phyloP scores from a whole-genome alignment of 805 yeast species.

The Wickerhamiella parazyma region DNA sequence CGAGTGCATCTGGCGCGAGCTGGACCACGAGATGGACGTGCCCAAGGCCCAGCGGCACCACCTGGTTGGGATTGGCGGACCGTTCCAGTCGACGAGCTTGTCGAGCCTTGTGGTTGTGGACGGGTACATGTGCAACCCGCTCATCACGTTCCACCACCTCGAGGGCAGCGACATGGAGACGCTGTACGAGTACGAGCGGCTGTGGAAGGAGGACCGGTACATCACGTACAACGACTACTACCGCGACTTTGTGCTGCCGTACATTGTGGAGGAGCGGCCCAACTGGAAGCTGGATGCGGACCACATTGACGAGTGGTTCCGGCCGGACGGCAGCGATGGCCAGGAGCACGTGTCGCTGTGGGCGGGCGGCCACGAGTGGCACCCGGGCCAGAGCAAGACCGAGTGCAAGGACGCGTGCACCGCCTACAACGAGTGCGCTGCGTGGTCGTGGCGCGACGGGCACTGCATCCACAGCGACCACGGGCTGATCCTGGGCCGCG shows the following conservation, averaged over 20 bases:
- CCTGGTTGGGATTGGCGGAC: constrained; percentile 13
- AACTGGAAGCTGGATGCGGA: constrained; percentile 19
- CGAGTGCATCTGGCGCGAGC: constrained; percentile 16
- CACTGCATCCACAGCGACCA: constrained; percentile 12
- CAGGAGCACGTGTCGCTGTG: background rate
- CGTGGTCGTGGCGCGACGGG: constrained; percentile 12
- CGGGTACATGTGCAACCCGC: constrained; percentile 23
- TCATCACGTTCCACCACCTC: constrained; percentile 25
- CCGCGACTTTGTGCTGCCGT: constrained; percentile 24
- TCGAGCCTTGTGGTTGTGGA: constrained; percentile 10
- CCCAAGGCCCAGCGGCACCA: constrained; percentile 7
- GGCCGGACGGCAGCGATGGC: constrained; percentile 9
- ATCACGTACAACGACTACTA: constrained; percentile 23
- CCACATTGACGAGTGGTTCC: constrained; percentile 4
- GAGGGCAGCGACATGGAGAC: constrained; percentile 20
- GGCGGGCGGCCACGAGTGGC: background rate
- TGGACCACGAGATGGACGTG: constrained; percentile 10
- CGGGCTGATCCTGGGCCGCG: constrained; percentile 14
- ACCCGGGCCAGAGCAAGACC: background rate
- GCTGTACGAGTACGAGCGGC: constrained; percentile 24
- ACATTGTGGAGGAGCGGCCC: constrained; percentile 16
- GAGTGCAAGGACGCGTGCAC: constrained; percentile 14
- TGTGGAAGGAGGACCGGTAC: constrained; percentile 11
- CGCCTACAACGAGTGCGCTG: constrained; percentile 15
- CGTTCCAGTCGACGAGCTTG: constrained; percentile 25